Evolutionary conservation across 2,329 filamentous ascomycete genomes (phyloP), one percentile per base, ranked within the genome.

Genomic region (Calonectria pteridis): DNA sequence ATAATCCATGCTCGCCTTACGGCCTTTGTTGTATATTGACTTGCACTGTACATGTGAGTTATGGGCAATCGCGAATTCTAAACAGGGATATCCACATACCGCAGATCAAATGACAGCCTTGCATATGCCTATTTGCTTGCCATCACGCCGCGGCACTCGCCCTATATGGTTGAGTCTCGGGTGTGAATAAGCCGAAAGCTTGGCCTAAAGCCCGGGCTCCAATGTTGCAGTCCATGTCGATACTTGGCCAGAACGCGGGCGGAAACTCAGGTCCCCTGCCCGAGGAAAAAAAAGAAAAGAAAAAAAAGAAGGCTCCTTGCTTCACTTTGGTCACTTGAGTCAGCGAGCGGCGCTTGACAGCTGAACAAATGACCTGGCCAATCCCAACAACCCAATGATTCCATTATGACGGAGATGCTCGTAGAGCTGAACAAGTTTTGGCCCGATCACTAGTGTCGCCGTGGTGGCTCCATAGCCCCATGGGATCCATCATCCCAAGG

Each of bases 331-430:
- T 50, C 10, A 64, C 35, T 70, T 50, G 67, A 70, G 46, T 64
- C 58, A 64, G 28, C 43, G 50, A 33, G 62, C 73, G 69, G 77
- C 72, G 77, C 74, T 78, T 75, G 69, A 71, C 68, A 72, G 75
- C 72, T 74, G 70, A 77, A 53, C 64, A 71, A 70, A 64, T 71
- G 70, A 69, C 68, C 43, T 31, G 53, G 51, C 75, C 77, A 77
- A 78, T 78, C 67, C 74, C 55, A 50, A 67, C 62, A 46, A 50
- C 70, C 75, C 67, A 50, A 51, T 50, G 29, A 68, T 71, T 62
- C 67, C 71, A 73, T 65, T 70, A 46, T 53, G 74, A 65, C 40
- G 63, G 50, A 31, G 4, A 72, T 31, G 26, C 37, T 46, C 58
- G 55, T 67, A 67, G 26, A 67, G 33, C 63, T 62, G 49, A 18